phyloP scores from a whole-genome alignment of 2,329 filamentous ascomycete species.

The Phyllosticta capitalensis region DNA sequence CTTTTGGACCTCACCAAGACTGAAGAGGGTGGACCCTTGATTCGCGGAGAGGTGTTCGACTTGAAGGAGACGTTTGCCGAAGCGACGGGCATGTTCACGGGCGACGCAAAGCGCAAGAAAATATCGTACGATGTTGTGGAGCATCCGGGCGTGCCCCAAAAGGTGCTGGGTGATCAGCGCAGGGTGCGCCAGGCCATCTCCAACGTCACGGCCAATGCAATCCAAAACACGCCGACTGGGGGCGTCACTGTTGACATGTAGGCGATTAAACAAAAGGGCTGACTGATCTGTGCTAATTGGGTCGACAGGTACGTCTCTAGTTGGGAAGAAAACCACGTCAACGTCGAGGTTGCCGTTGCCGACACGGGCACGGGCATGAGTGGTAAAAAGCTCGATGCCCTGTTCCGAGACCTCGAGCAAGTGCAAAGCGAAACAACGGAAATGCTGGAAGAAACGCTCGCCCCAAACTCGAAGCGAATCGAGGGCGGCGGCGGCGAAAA shows the following conservation, averaged over 20 bases:
- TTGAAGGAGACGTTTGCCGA: conserved; percentile 62
- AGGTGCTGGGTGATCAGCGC: conserved; percentile 69
- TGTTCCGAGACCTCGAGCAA: conserved; percentile 57
- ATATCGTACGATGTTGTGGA: conserved; percentile 60
- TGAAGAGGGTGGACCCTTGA: conserved; percentile 67
- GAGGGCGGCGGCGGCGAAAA: conserved; percentile 22
- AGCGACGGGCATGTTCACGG: conserved; percentile 63
- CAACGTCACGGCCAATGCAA: conserved; percentile 76
- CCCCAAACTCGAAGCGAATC: conserved; percentile 23
- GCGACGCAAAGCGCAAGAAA: conserved; percentile 66
- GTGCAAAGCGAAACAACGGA: conserved; percentile 43
- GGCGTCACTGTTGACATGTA: conserved; percentile 57
- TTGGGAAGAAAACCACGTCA: conserved; percentile 43
- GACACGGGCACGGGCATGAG: conserved; percentile 65
- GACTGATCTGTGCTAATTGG: neutral
- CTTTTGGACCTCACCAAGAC: conserved; percentile 80
- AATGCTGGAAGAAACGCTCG: conserved; percentile 22
- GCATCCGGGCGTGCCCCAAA: conserved; percentile 57
- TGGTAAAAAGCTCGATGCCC: conserved; percentile 44
- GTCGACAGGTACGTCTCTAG: conserved; percentile 44
- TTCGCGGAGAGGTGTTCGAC: conserved; percentile 75
- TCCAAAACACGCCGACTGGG: conserved; percentile 64
- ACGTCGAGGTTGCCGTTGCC: conserved; percentile 64
- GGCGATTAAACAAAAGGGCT: neutral
- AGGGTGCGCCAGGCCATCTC: conserved; percentile 73